phyloP scores from a whole-genome alignment of 2,329 filamentous ascomycete species.

The Metarhizium guizhouense region DNA sequence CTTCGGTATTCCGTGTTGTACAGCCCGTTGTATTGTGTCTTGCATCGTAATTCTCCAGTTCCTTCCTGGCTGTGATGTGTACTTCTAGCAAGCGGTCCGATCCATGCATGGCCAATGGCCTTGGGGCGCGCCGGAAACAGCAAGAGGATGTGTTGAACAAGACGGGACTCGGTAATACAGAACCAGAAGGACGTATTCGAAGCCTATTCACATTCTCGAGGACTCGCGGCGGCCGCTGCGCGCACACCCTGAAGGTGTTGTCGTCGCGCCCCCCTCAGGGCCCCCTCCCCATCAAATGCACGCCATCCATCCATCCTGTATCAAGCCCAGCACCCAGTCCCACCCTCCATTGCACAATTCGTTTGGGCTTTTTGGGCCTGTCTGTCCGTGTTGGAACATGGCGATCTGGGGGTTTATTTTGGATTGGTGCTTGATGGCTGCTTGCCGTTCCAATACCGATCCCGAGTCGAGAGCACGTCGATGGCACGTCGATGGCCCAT shows the following conservation, averaged over 20 bases:
- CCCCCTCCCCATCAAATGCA: not conserved
- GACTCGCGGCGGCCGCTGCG: not conserved
- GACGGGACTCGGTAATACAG: not conserved
- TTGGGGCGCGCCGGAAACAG: not conserved
- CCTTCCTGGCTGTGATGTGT: not conserved
- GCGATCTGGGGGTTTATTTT: too few species aligned
- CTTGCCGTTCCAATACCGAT: not conserved
- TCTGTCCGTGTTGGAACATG: too few species aligned
- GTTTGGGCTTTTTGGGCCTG: not conserved
- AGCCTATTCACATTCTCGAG: not conserved
- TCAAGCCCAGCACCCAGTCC: not conserved
- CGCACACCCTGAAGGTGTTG: not conserved
- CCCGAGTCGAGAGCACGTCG: not conserved
- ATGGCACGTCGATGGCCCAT: too few species aligned
- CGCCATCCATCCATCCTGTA: not conserved
- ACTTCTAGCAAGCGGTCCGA: not conserved
- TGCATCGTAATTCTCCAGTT: not conserved
- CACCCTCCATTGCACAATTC: not conserved
- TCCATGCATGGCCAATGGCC: not conserved
- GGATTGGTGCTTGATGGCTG: too few species aligned
- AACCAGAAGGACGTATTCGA: not conserved
- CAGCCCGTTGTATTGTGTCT: too few species aligned
- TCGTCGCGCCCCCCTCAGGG: not conserved
- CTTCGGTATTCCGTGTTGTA: too few species aligned
- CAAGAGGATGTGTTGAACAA: not conserved